Base-by-base conservation (phyloP, 768 basidiomycete genomes). In the Boletus sp. region DNA sequence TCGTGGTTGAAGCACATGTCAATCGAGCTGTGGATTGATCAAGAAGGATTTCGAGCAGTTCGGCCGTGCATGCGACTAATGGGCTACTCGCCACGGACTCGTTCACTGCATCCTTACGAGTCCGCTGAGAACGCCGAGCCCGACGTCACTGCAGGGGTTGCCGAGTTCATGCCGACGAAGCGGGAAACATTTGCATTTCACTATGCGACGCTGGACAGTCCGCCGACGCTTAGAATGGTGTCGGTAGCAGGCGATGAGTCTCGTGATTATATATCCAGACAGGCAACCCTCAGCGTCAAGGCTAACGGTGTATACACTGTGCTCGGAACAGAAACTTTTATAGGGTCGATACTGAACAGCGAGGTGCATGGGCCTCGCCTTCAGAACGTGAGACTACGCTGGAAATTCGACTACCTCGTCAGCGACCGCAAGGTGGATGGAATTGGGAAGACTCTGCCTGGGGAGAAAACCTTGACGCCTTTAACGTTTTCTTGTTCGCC, bases 351-450 rank as follows among this genome's bases (percentile, higher is more conserved):
- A 11, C 55, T 54, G 10, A 63, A 64, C 37, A 37, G 55, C 34
- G 63, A 68, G 29, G 48, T 43, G 8, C 56, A 45, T 7, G 68
- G 58, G 9, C 35, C 33, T 33, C 59, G 62, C 23, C 51, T 46
- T 46, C 70, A 69, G 5, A 68, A 72, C 30, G 65, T 67, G 21
- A 81, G 78, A 53, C 71, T 90, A 17, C 72, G 73, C 23, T 93
- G 92, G 93, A 81, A 82, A 52, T 87, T 94, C 58, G 87, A 89
- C 51, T 94, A 94, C 65, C 64, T 84, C 32, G 87, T 94, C 10
- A 80, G 81, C 38, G 83, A 90, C 58, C 76, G 82, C 32, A 70
- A 74, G 50, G 70, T 72, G 23, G 76, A 80, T 23, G 66, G 67
- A 7, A 73, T 76, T 5, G 80, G 81, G 23, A 77, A 74, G 54